Evolutionary conservation across 1,284 basidiomycete species (phyloP), one percentile per base, ranked within the genome.

Genomic region (Ceratorhiza oryzae-sativae): DNA sequence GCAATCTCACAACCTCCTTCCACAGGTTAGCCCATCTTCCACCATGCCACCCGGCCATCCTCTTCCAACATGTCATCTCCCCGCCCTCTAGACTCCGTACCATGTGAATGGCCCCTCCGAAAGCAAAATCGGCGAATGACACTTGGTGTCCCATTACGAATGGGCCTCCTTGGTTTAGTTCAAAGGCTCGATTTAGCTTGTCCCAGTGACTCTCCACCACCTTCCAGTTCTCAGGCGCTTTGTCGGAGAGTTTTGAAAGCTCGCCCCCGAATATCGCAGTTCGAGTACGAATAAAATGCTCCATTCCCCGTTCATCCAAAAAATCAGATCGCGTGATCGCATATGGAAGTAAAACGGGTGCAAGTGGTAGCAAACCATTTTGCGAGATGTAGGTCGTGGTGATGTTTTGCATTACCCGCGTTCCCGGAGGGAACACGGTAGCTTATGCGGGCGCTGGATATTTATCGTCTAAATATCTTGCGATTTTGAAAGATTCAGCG

Each of bases 401-500:
- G n/a, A 74, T 45, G 25, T 63, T 51, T 39, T 74, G 73, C 0
- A 74, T 41, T 9, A 55, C 73, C 13, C 49, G 59, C 23, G 73
- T 72, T 8, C 63, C 71, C 6, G 41, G 41, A 5, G 71, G 73
- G 25, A 74, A 55, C 34, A 72, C 39, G 15, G 49, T 41, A 0
- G 46, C 39, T 27, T 65, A 65, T 18, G 49, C 34, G 46, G 61
- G 61, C 25, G 60, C 49, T 9, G 73, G 70, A 42, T 73, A 73
- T 42, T 49, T 67, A 10, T 42, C 30, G 27, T 74, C 73, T 18
- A 74, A 49, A 51, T 74, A 74, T 18, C 39, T 51, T 18, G 73
- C 73, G 34, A 74, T 74, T 15, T 61, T 49, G 39, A 61, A 63
- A n/a, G 73, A 74, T 39, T 74, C 73, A 23, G 72, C 61, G n/a